These are phyloP conservation scores for Mariannaea elegans DNA, from an alignment of 2,329 filamentous ascomycete genomes.

Conservation along the genomic window DNA sequence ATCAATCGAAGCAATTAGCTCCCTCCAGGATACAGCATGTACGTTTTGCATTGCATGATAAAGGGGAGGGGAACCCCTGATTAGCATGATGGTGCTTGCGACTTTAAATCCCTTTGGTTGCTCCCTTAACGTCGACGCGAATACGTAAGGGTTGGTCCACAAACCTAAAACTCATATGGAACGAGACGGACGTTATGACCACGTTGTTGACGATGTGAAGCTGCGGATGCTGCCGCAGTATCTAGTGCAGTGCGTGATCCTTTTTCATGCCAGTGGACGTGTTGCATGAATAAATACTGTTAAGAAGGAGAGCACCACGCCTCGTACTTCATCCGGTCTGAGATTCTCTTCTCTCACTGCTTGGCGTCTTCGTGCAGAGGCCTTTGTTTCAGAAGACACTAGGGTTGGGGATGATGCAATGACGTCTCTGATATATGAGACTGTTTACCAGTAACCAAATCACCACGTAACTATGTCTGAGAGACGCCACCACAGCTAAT, in stretches of 20 bases:
- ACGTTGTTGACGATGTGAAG: neutral
- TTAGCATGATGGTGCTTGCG: neutral
- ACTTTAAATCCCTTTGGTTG: neutral
- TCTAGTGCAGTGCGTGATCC: neutral
- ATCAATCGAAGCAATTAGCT: neutral
- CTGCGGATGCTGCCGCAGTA: neutral
- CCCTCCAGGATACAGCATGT: neutral
- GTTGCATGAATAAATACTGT: neutral
- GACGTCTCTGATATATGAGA: neutral
- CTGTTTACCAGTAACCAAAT: too few relatives aligned
- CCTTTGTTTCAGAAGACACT: neutral
- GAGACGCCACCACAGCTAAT: neutral
- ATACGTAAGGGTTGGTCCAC: conserved; percentile 7
- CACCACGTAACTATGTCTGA: too few relatives aligned
- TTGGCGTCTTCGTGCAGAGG: neutral
- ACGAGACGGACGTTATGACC: conserved; percentile 8
- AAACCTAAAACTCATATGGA: conserved; percentile 19
- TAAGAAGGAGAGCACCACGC: neutral
- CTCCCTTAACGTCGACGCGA: neutral
- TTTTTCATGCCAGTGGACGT: neutral
- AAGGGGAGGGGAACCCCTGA: conserved; percentile 2
- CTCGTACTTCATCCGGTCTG: neutral
- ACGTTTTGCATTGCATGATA: neutral
- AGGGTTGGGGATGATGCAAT: neutral
- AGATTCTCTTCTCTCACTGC: neutral